Evolutionary conservation across 495 filamentous ascomycete genomes (phyloP).

Genomic region (Tuber borchii): DNA sequence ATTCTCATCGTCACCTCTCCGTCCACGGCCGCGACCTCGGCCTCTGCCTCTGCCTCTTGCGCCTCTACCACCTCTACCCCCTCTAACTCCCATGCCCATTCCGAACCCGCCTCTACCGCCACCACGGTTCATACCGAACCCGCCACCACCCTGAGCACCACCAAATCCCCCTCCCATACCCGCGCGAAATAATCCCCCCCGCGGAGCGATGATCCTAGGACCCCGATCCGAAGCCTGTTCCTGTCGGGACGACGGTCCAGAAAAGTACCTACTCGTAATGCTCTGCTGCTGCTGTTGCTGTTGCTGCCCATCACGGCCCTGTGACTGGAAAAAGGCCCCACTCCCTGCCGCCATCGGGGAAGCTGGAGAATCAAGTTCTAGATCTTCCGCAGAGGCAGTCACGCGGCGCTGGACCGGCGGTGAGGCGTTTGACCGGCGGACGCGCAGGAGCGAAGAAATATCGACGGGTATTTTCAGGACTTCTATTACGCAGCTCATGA

Average conservation of each 20-base stretch:
- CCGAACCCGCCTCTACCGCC: constrained; percentile 1
- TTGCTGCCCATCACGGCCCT: not conserved
- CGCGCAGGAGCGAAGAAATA: not conserved
- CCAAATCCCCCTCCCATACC: constrained; percentile 7
- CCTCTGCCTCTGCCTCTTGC: not conserved
- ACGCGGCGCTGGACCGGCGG: not conserved
- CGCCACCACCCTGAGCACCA: constrained; percentile 8
- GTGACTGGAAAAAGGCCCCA: not conserved
- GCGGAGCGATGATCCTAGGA: not conserved
- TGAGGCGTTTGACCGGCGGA: not conserved
- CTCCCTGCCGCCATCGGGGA: not conserved
- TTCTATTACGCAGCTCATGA: not conserved
- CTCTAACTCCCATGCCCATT: constrained; percentile 1
- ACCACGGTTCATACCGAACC: constrained; percentile 15
- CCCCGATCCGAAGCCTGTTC: not conserved
- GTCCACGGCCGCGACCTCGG: constrained; percentile 7
- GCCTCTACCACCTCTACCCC: constrained; percentile 15
- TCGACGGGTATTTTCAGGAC: not conserved
- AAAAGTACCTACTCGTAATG: not conserved
- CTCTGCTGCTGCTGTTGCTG: not conserved
- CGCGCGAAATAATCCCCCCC: constrained; percentile 6
- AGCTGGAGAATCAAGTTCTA: not conserved
- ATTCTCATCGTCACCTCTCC: not conserved
- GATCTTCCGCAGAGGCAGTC: not conserved
- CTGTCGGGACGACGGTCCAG: not conserved